These are phyloP conservation scores for Mercurialis annua DNA, from an alignment of 345 rosid genomes.

Conservation along the genomic window DNA sequence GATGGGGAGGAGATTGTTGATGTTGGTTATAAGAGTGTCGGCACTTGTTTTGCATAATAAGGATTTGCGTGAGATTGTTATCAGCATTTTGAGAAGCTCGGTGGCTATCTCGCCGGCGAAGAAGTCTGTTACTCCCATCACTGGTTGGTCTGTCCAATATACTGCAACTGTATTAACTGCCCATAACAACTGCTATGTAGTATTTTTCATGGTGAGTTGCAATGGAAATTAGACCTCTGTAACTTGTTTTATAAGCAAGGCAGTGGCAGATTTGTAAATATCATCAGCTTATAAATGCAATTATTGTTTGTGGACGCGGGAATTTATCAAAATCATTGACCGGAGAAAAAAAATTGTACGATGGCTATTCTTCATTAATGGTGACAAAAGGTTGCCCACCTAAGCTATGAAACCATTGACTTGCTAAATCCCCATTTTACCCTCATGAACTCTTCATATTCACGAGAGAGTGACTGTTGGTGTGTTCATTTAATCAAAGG, in stretches of 20 bases:
- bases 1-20: slow-evolving; percentile 41
- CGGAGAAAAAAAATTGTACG: background rate
- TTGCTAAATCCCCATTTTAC: background rate
- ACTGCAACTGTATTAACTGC: background rate
- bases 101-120: slow-evolving; percentile 64
- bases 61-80: slow-evolving; percentile 38
- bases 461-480: too few relatives aligned
- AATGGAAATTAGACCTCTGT: too few relatives aligned
- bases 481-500: too few relatives aligned
- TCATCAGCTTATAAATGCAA: too few relatives aligned
- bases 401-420: slow-evolving; percentile 7
- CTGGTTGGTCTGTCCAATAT: background rate
- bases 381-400: background rate
- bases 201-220: too few relatives aligned
- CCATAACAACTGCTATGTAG: too few relatives aligned
- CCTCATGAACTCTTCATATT: slow-evolving; percentile 7
- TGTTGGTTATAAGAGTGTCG: slow-evolving; percentile 23
- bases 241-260: too few relatives aligned
- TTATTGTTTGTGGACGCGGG: background rate
- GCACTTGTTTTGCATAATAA: slow-evolving; percentile 49
- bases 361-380: background rate
- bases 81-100: slow-evolving; percentile 50
- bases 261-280: background rate
- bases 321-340: background rate
- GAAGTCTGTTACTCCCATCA: slow-evolving; percentile 58